Percentiles rank a stretch among this genome's conserved stretches.
phyloP scores from a whole-genome alignment of 192 early-diverging fungal species.

The Globomyces pollinis-pini region DNA sequence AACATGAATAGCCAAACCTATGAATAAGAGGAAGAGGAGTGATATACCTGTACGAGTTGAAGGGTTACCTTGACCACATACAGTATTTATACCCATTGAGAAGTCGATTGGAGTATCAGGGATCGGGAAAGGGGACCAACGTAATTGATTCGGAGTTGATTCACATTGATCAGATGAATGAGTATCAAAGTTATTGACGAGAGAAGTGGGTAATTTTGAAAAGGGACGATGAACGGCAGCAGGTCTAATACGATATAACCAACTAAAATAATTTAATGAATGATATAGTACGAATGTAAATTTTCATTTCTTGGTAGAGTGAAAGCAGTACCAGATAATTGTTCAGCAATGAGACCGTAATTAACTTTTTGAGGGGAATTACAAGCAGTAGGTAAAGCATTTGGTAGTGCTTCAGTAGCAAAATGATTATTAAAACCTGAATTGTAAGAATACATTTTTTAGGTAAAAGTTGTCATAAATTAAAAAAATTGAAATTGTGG shows the following conservation, averaged over 20 bases:
- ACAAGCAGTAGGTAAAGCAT: conserved; percentile 71
- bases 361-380: conserved; percentile 89
- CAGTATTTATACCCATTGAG: conserved; percentile 72
- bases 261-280: conserved; percentile 49
- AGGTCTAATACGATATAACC: conserved; percentile 94
- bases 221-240: conserved; percentile 80
- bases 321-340: conserved; percentile 85
- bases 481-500: too few relatives aligned
- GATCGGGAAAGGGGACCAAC: conserved; percentile 86
- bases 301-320: conserved; percentile 74
- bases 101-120: conserved; percentile 59
- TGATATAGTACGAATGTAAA: conserved; percentile 56
- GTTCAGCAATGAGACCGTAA: conserved; percentile 89
- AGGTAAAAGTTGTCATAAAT: too few relatives aligned
- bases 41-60: conserved; percentile 62
- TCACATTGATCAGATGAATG: conserved; percentile 34
- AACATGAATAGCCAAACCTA: conserved; percentile 79
- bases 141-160: conserved; percentile 77
- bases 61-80: conserved; percentile 78
- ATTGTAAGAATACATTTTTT: too few relatives aligned
- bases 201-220: conserved; percentile 21
- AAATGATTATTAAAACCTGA: conserved; percentile 87
- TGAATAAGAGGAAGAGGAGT: too few relatives aligned
- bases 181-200: conserved; percentile 53
- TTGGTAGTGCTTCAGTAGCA: conserved; percentile 67